phyloP scores from a whole-genome alignment of 345 rosid genomes.

The Arabis alpina region DNA sequence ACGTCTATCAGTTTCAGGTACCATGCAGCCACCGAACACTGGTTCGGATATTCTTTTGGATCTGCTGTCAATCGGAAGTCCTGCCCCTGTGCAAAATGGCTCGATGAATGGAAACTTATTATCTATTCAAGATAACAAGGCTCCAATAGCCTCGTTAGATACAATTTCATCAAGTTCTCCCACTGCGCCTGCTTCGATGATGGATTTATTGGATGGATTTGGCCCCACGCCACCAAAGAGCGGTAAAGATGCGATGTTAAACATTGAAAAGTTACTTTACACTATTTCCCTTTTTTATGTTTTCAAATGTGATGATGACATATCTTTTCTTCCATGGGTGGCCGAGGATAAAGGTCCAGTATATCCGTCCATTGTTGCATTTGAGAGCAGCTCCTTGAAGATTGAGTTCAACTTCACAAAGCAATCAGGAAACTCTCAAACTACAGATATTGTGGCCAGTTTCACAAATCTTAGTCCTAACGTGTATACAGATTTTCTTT shows the following conservation, averaged over 20 bases:
- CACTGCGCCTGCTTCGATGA: slow-evolving; percentile 52
- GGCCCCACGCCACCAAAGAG: slow-evolving; percentile 54
- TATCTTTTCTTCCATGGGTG: slow-evolving; percentile 22
- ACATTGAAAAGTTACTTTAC: neutral
- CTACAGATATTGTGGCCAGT: slow-evolving; percentile 62
- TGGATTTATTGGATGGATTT: slow-evolving; percentile 90
- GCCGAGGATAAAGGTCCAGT: slow-evolving; percentile 70
- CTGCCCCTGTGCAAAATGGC: slow-evolving; percentile 55
- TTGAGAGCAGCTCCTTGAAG: slow-evolving; percentile 78
- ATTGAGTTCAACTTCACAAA: slow-evolving; percentile 79
- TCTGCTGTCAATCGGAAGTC: slow-evolving; percentile 81
- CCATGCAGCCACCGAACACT: slow-evolving; percentile 63
- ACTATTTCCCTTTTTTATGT: neutral
- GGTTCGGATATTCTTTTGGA: slow-evolving; percentile 83
- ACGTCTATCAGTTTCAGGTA: slow-evolving; percentile 47
- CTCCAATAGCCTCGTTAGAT: slow-evolving; percentile 51
- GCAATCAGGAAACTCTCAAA: slow-evolving; percentile 66
- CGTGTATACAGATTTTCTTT: slow-evolving; percentile 75
- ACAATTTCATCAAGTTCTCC: slow-evolving; percentile 56
- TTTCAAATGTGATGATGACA: slow-evolving; percentile 19
- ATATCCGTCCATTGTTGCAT: slow-evolving; percentile 76
- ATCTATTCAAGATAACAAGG: slow-evolving; percentile 52
- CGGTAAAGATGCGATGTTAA: slow-evolving; percentile 51
- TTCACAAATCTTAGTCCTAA: slow-evolving; percentile 72
- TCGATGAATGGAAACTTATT: slow-evolving; percentile 58